These are phyloP conservation scores for Diaporthe amygdali DNA, from an alignment of 2,329 filamentous ascomycete species.

Conservation along the genomic window DNA sequence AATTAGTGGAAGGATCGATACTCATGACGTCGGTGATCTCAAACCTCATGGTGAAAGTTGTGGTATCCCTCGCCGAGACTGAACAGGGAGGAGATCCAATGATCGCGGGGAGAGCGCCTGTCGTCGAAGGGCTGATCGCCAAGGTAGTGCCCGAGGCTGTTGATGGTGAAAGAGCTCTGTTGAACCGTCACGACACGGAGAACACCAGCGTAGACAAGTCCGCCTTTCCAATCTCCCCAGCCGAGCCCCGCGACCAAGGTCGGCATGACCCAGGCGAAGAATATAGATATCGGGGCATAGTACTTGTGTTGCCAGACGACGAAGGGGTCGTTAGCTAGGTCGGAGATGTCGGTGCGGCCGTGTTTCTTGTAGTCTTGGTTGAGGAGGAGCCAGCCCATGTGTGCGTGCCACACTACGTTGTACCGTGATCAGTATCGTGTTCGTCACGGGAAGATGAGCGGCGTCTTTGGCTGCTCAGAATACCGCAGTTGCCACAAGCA, in stretches of 20 bases:
- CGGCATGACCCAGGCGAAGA: slow-evolving; percentile 79
- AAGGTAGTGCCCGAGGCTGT: slow-evolving; percentile 89
- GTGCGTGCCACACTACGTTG: slow-evolving; percentile 69
- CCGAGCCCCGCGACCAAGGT: slow-evolving; percentile 75
- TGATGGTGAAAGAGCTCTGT: slow-evolving; percentile 92
- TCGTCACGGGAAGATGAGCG: background rate
- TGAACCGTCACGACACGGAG: slow-evolving; percentile 88
- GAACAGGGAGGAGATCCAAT: slow-evolving; percentile 83
- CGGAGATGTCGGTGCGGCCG: slow-evolving; percentile 86
- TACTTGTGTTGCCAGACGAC: slow-evolving; percentile 89
- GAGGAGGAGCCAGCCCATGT: slow-evolving; percentile 90
- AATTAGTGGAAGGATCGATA: background rate
- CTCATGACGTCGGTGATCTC: background rate
- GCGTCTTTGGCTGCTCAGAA: background rate
- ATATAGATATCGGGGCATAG: slow-evolving; percentile 79
- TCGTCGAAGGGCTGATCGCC: slow-evolving; percentile 93
- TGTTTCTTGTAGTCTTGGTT: slow-evolving; percentile 92
- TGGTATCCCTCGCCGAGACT: slow-evolving; percentile 88
- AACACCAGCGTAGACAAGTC: slow-evolving; percentile 84
- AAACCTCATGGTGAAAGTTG: slow-evolving; percentile 82
- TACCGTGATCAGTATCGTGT: background rate
- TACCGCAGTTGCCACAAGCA: background rate
- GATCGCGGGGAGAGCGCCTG: slow-evolving; percentile 88
- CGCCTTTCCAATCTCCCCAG: slow-evolving; percentile 83
- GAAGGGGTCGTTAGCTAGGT: slow-evolving; percentile 84